Evolutionary conservation across 2,329 filamentous ascomycete genomes (phyloP).

Genomic region (Sporothrix pseudoabietina): DNA sequence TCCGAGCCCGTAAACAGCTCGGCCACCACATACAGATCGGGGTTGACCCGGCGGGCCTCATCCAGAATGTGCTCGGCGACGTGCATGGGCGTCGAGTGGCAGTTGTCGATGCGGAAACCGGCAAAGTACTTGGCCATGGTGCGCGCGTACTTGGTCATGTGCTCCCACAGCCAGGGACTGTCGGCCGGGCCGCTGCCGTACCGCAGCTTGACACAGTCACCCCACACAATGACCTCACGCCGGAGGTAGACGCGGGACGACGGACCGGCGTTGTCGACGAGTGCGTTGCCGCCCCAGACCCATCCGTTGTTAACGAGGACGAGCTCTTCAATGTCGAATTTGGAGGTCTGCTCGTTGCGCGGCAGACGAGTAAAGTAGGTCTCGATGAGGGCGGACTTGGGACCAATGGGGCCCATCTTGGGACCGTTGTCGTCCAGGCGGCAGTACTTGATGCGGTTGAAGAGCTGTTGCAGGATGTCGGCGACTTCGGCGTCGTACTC

Average conservation of each 20-base stretch:
- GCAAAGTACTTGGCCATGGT: conserved; percentile 93
- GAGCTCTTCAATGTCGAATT: conserved; percentile 71
- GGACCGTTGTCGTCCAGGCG: conserved; percentile 91
- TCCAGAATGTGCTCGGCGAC: conserved; percentile 95
- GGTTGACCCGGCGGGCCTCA: conserved; percentile 83
- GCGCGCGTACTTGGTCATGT: conserved; percentile 90
- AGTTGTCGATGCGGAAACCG: conserved; percentile 96
- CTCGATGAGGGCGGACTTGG: conserved; percentile 81
- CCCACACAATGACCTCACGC: conserved; percentile 96
- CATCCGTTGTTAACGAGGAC: conserved; percentile 94
- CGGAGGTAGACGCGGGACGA: conserved; percentile 91
- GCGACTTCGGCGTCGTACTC: conserved; percentile 86
- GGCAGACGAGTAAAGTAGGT: conserved; percentile 92
- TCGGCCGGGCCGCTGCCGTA: conserved; percentile 81
- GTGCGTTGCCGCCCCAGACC: conserved; percentile 96
- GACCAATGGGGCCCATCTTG: conserved; percentile 76
- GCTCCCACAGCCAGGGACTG: conserved; percentile 92
- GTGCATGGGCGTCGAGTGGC: conserved; percentile 91
- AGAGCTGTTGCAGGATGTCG: conserved; percentile 86
- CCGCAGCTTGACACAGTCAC: conserved; percentile 94
- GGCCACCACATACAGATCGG: conserved; percentile 87
- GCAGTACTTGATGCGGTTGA: conserved; percentile 92
- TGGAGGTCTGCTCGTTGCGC: conserved; percentile 72
- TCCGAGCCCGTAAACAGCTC: conserved; percentile 96
- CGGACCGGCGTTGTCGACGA: conserved; percentile 90